Base-by-base conservation (phyloP, 164 flowering plant species). In the Tetrastigma voinierianum region DNA sequence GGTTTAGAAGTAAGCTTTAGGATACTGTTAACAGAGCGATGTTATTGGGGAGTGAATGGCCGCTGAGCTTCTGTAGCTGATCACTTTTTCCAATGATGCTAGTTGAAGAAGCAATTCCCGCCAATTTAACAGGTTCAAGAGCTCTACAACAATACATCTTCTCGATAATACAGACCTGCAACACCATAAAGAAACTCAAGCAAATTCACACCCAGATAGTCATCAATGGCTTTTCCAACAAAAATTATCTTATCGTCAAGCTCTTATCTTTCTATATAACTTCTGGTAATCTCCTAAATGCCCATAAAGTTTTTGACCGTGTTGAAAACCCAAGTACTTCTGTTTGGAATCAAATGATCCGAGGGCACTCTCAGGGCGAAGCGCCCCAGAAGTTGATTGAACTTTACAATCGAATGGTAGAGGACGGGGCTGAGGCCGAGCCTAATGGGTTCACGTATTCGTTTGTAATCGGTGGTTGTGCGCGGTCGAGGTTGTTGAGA, bases 291-390 rank as follows among this genome's bases (percentile, higher is more conserved):
- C 73, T 85, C 69, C 23, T 43, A 4, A 64, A 59, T 43, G 87
- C 87, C 13, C 66, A 44, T 32, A 67, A 63, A 59, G 64, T 77
- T 64, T 85, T 87, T 57, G 58, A 73, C 8, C 67, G 53, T 1
- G 61, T 83, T 43, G 23, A 68, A 11, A 73, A 25, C 53, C 91
- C 87, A 1, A 83, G 83, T 59, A 75, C 82, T 19, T 57, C 69
- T 51, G 40, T 75, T 0, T 90, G 86, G 84, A 90, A 90, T 71
- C 93, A 85, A 65, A 78, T 90, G 40, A 84, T 88, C 67, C 71
- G 88, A 72, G 81, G 82, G 66, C 68, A 78, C 60, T 67, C 81
- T 40, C 51, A 61, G 16, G 69, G 73, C 70, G 58, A 56, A 20
- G 59, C 58, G 6, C 77, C 84, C 0, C 24, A 54, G 1, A 61